phyloP scores from a whole-genome alignment of 2,329 filamentous ascomycete genomes.

The Penicillium sp. region DNA sequence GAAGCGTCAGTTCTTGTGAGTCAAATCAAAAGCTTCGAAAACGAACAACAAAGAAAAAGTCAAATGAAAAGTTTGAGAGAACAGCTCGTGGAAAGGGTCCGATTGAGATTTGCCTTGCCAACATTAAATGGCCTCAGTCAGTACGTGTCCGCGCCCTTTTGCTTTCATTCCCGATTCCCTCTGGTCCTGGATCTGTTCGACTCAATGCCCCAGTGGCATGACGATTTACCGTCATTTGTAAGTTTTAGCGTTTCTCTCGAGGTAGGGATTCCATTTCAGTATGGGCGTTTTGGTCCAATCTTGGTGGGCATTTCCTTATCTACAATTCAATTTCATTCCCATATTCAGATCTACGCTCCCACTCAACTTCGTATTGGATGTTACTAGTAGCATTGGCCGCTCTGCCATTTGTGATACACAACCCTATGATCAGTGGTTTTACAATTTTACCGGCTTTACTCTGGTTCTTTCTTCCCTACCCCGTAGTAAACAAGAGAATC shows the following conservation, averaged over 20 bases:
- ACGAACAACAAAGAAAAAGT: background rate
- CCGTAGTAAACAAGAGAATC: too few species aligned
- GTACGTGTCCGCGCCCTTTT: conserved; percentile 23
- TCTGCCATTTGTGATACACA: too few species aligned
- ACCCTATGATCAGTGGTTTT: too few species aligned
- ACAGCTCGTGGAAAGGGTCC: background rate
- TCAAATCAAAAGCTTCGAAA: background rate
- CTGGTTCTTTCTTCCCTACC: too few species aligned
- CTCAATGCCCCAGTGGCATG: conserved; percentile 5
- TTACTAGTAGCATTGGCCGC: too few species aligned
- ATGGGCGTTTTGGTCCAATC: background rate
- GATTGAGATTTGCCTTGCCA: conserved; percentile 5
- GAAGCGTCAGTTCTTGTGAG: conserved; percentile 9
- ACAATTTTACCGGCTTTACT: too few species aligned
- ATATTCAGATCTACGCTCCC: background rate
- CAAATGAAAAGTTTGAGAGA: background rate
- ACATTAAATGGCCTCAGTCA: conserved; percentile 15
- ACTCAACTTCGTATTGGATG: too few species aligned
- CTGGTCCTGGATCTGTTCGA: background rate
- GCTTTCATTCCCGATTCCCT: conserved; percentile 2
- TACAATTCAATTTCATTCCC: background rate
- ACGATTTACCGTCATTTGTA: conserved; percentile 17
- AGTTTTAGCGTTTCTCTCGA: conserved; percentile 19
- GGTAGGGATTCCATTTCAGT: conserved; percentile 13
- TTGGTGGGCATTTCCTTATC: background rate